Percentiles rank a stretch among this genome's conserved stretches.
phyloP scores from a whole-genome alignment of 2,329 filamentous ascomycete genomes.

The Pochonia chlamydosporia region DNA sequence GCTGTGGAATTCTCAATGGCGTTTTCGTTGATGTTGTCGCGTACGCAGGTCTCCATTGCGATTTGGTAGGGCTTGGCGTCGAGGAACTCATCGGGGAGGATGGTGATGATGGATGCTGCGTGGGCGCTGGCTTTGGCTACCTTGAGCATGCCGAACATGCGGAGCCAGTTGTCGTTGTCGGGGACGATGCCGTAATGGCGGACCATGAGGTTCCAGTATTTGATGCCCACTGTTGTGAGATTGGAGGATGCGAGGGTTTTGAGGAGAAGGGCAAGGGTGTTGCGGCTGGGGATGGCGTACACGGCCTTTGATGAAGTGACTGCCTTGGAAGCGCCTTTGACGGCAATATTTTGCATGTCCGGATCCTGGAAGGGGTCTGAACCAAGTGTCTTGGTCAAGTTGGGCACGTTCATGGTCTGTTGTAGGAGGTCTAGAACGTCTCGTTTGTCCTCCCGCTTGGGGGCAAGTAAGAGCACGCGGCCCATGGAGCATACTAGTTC shows the following conservation, averaged over 20 bases:
- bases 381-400: slow-evolving; percentile 32
- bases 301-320: slow-evolving; percentile 13
- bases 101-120: slow-evolving; percentile 51
- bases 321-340: slow-evolving; percentile 2
- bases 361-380: slow-evolving; percentile 14
- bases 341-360: slow-evolving; percentile 16
- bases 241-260: slow-evolving; percentile 56
- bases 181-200: slow-evolving; percentile 56
- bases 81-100: slow-evolving; percentile 42
- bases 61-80: slow-evolving; percentile 57
- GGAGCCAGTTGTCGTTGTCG: slow-evolving; percentile 64
- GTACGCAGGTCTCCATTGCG: slow-evolving; percentile 66
- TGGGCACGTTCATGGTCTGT: slow-evolving; percentile 73
- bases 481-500: slow-evolving; percentile 77
- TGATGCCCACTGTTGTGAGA: slow-evolving; percentile 54
- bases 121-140: slow-evolving; percentile 59
- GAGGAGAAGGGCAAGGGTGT: slow-evolving; percentile 64
- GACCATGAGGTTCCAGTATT: slow-evolving; percentile 75
- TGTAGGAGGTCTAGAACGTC: slow-evolving; percentile 71
- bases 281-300: slow-evolving; percentile 42
- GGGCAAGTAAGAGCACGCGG: slow-evolving; percentile 63
- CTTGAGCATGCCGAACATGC: slow-evolving; percentile 62
- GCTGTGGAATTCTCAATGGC: slow-evolving; percentile 58
- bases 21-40: slow-evolving; percentile 71
- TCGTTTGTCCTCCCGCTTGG: slow-evolving; percentile 54